Base-by-base conservation (phyloP, 768 basidiomycete species). In the Russula compacta region DNA sequence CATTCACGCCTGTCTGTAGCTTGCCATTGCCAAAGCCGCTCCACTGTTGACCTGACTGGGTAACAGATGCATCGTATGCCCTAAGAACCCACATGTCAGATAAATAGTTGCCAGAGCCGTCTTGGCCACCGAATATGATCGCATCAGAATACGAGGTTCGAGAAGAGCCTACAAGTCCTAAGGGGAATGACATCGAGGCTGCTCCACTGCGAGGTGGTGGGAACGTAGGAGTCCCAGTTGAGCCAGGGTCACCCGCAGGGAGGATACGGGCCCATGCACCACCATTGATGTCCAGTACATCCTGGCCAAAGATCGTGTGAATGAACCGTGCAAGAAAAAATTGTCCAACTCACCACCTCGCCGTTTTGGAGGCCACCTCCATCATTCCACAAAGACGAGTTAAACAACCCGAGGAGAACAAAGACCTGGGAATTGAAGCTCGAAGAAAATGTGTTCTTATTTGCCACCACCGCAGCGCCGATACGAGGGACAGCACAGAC, bases 61-160 rank as follows among this genome's bases (percentile, higher is more conserved):
- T 79, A 58, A 88, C 68, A 36, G 78, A 71, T n/a, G 77, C 85
- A 62, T 79, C 77, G 71, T 91, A 92, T 4, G 87, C 81, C 56
- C 90, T 77, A 62, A 92, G 76, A 8, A 92, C 70, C 90, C 90
- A 92, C 11, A 92, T 68, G 58, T 92, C 90, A 43, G 83, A 79
- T 4, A 90, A 76, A 68, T 87, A 84, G 29, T 75, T 81, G 14
- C 89, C 89, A 58, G 74, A 70, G 47, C 76, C 74, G 69, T 89
- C 87, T 66, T 80, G 79, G 43, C 90, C 90, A 38, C 90, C 90
- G 64, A 89, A 92, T 10, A 92, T 81, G 48, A 92, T 78, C 17
- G 82, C 86, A 68, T 92, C 90, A 29, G 87, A 77, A 19, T 79
- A 81, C 19, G 67, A 67, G 24, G 67, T 69, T 24, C 81, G 77